Percentiles rank a stretch among this genome's conserved stretches.
Evolutionary conservation across 1,284 basidiomycete genomes (phyloP).

Genomic region (Malassezia restricta): DNA sequence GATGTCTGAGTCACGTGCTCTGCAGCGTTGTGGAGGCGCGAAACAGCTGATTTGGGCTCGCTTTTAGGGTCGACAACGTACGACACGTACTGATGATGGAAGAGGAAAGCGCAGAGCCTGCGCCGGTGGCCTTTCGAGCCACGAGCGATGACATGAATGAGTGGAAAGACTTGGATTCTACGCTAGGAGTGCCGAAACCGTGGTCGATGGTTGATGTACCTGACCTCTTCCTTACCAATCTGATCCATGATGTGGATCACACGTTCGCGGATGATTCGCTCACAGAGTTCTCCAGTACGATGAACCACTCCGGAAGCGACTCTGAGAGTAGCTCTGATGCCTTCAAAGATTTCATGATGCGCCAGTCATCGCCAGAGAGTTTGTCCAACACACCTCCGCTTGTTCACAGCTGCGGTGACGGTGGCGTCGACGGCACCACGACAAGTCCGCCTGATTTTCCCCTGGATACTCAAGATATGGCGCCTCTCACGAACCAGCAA

Average conservation of each 20-base stretch:
- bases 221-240: conserved; percentile 15
- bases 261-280: conserved; percentile 4
- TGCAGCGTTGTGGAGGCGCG: background rate
- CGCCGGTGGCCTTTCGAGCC: background rate
- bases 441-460: too few species aligned
- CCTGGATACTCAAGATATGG: too few species aligned
- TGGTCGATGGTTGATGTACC: conserved; percentile 14
- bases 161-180: background rate
- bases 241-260: conserved; percentile 5
- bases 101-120: background rate
- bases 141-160: background rate
- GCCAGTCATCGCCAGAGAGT: background rate
- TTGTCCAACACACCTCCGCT: background rate
- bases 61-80: background rate
- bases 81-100: background rate
- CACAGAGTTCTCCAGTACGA: conserved; percentile 8
- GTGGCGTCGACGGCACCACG: too few species aligned
- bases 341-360: conserved; percentile 12
- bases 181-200: conserved; percentile 2
- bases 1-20: conserved; percentile 5
- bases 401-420: background rate
- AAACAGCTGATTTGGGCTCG: conserved; percentile 18
- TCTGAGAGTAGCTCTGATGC: conserved; percentile 6
- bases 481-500: too few species aligned
- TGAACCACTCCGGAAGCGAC: conserved; percentile 3